Evolutionary conservation across 2,329 filamentous ascomycete species (phyloP), one percentile per base, ranked within the genome.

Genomic region (Fusarium sp.): DNA sequence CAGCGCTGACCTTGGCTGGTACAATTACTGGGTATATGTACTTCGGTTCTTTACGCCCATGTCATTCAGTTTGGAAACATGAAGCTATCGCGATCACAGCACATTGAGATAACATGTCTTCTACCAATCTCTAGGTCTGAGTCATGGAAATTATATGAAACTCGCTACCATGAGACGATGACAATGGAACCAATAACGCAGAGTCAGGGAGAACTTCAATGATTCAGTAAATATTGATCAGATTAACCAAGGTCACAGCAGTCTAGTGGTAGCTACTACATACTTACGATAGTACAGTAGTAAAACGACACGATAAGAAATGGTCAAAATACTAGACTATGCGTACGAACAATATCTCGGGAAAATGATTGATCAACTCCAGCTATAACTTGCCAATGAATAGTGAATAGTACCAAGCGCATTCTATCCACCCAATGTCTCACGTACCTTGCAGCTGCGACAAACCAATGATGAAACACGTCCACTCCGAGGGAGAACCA

Each of bases 391-490:
- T 42, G n/a, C 27, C n/a, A 10, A 18, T 23, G 33, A 18, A 45
- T n/a, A 48, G 45, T 12, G 27, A 31, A 48, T n/a, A 45, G 29
- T 31, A 21, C 41, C 33, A 38, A 52, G 27, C 35, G 10, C 42
- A 38, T 42, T 31, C 54, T 44, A 38, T 27, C 48, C 29, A 64
- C 51, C 23, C 16, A 37, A 59, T 71, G 70, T 73, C 61, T 73
- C 70, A 71, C 27, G 70, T 73, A 71, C 70, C 70, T 71, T 67
- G 70, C 62, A 71, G 42, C 55, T 58, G 62, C 62, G 60, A 51
- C 54, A 51, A 52, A 42, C 46, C 58, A 52, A 68, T 51, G 8
- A 38, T 68, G 70, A 70, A 67, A 70, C 70, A 70, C 58, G 54
- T 37, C 67, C 66, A 48, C 61, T 33, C 58, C 41, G 44, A 73